Evolutionary conservation across 495 filamentous ascomycete genomes (phyloP).

Genomic region (Bacidia gigantensis): DNA sequence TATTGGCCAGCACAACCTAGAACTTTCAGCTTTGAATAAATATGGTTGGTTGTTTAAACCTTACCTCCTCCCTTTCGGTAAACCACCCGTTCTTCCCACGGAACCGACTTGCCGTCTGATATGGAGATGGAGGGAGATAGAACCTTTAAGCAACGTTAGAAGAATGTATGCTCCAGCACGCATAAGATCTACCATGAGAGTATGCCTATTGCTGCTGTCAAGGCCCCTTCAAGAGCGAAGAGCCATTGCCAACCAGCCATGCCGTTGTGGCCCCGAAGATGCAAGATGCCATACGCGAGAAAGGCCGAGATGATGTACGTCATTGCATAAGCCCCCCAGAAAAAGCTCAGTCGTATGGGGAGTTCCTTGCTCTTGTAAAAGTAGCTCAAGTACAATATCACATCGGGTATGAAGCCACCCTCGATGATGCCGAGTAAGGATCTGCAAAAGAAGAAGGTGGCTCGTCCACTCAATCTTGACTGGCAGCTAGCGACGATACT

Average conservation of each 20-base stretch:
- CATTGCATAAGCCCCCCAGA: slow-evolving; percentile 57
- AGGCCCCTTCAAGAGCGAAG: slow-evolving; percentile 40
- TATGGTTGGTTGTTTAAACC: neutral
- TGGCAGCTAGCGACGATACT: slow-evolving; percentile 56
- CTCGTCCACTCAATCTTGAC: slow-evolving; percentile 46
- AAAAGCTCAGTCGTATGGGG: slow-evolving; percentile 48
- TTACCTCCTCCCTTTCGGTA: slow-evolving; percentile 41
- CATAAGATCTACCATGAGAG: slow-evolving; percentile 28
- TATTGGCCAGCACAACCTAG: slow-evolving; percentile 50
- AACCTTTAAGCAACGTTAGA: slow-evolving; percentile 16
- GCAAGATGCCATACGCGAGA: slow-evolving; percentile 58
- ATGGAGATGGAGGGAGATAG: slow-evolving; percentile 60
- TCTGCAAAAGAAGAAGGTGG: slow-evolving; percentile 49
- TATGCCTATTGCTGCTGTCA: slow-evolving; percentile 51
- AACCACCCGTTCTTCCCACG: slow-evolving; percentile 67
- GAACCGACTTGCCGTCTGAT: slow-evolving; percentile 52
- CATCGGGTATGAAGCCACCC: slow-evolving; percentile 38
- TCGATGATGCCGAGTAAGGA: slow-evolving; percentile 60
- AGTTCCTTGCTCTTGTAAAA: slow-evolving; percentile 62
- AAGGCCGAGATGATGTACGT: slow-evolving; percentile 56
- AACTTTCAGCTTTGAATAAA: slow-evolving; percentile 15
- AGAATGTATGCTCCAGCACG: neutral
- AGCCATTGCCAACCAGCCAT: slow-evolving; percentile 61
- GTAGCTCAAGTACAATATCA: slow-evolving; percentile 58
- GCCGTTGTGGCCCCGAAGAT: slow-evolving; percentile 44